Percentiles rank a stretch among this genome's conserved stretches.
phyloP scores from a whole-genome alignment of 2,329 filamentous ascomycete species.

The Colletotrichum sublineola region DNA sequence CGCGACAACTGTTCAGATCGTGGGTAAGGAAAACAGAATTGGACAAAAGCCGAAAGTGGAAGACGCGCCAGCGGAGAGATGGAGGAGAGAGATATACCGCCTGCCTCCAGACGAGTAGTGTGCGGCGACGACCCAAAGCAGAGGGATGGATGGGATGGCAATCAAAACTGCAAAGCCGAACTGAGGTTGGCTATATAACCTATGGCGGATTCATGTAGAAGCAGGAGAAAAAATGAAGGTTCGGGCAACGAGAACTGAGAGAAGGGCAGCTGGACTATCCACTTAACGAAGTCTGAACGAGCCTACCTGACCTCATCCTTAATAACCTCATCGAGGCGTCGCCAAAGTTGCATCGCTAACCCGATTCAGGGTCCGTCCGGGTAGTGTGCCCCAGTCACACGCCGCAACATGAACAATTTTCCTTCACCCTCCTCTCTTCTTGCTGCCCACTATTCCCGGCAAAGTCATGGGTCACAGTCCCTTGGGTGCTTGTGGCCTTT shows the following conservation, averaged over 20 bases:
- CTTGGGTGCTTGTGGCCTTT: not conserved
- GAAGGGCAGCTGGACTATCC: constrained; percentile 20
- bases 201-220: not conserved
- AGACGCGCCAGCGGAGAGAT: constrained; percentile 3
- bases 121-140: not conserved
- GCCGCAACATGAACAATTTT: not conserved
- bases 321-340: constrained; percentile 13
- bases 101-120: not conserved
- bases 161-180: not conserved
- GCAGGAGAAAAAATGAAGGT: not conserved
- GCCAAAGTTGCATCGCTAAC: constrained; percentile 24
- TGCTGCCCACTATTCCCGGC: not conserved
- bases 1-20: constrained; percentile 3
- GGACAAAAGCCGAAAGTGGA: not conserved
- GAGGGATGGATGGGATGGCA: constrained; percentile 30
- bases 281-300: constrained; percentile 12
- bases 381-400: not conserved
- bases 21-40: not conserved
- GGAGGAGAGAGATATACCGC: constrained; percentile 20
- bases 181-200: not conserved
- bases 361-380: constrained; percentile 14
- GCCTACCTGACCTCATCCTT: constrained; percentile 34
- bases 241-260: constrained; percentile 14
- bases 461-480: not conserved
- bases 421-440: not conserved